Conservation (phyloP, 2,329 filamentous ascomycete species). For the Coniella vitis region DNA sequence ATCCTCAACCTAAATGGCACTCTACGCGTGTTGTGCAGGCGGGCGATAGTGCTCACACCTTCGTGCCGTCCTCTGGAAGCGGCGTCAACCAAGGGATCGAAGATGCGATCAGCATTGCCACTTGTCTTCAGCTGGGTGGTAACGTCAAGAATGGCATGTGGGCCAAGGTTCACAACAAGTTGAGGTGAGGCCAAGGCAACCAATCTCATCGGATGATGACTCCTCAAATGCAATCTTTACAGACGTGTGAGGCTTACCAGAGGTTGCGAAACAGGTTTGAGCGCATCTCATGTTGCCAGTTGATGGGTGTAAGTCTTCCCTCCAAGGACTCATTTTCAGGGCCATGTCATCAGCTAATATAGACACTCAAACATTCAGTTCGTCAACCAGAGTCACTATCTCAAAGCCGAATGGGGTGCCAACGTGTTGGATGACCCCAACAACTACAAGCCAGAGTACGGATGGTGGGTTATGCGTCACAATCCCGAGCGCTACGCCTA, state of each 20-base stretch:
- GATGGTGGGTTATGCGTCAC: slow-evolving; percentile 21
- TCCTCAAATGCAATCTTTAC: too few species aligned
- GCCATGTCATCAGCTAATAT: too few species aligned
- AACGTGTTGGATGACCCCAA: slow-evolving; percentile 5
- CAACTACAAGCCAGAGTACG: slow-evolving; percentile 6
- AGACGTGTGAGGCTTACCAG: neutral
- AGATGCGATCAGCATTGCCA: slow-evolving; percentile 31
- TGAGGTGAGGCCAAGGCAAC: too few species aligned
- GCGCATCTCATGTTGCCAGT: slow-evolving; percentile 16
- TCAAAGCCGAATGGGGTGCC: slow-evolving; percentile 18
- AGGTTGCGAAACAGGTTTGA: slow-evolving; percentile 7
- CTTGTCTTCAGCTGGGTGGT: slow-evolving; percentile 34
- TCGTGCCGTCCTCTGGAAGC: slow-evolving; percentile 31
- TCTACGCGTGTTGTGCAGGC: slow-evolving; percentile 30
- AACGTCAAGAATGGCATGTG: slow-evolving; percentile 27
- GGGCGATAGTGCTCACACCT: slow-evolving; percentile 34
- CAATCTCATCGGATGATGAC: neutral
- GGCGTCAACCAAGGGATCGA: slow-evolving; percentile 35
- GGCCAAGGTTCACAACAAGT: slow-evolving; percentile 5
- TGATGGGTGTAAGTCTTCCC: slow-evolving; percentile 4
- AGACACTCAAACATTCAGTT: slow-evolving; percentile 7
- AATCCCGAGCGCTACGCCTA: slow-evolving; percentile 15
- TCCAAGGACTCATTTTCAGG: too few species aligned
- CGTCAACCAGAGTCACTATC: slow-evolving; percentile 17
- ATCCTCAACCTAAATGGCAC: slow-evolving; percentile 25